A percentile compares a stretch with the other conserved stretches of the same genome.
Evolutionary conservation across 108 stramenopile species (phyloP).

Genomic region (Nannochloropsis salina): DNA sequence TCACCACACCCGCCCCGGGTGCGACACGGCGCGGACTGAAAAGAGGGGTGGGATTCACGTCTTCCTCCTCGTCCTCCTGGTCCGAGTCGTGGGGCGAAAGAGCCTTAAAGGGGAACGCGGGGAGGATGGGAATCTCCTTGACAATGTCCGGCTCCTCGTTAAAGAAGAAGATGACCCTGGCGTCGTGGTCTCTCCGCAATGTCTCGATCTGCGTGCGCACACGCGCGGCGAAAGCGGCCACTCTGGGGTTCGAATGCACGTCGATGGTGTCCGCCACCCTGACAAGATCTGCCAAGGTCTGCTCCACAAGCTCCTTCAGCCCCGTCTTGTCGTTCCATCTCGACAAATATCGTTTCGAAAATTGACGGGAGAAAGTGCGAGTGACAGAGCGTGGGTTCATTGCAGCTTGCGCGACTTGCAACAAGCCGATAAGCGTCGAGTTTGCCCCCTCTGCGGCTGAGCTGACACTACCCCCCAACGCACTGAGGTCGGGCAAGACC

Average conservation of each 20-base stretch:
- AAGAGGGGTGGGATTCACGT: neutral
- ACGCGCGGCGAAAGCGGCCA: neutral
- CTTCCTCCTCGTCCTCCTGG: neutral
- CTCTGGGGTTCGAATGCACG: conserved; percentile 10
- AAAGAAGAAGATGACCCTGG: neutral
- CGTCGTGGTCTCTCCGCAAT: conserved; percentile 14
- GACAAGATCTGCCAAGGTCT: neutral
- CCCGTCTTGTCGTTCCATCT: conserved; percentile 20
- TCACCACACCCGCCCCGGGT: neutral
- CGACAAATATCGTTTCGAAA: neutral
- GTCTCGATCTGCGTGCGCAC: conserved; percentile 8
- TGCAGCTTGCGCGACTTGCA: neutral
- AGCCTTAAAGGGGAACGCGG: neutral
- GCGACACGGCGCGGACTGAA: neutral
- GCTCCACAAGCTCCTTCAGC: neutral
- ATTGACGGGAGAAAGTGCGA: neutral
- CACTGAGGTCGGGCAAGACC: neutral
- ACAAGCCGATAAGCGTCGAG: conserved; percentile 6
- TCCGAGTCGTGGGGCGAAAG: neutral
- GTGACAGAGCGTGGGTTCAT: conserved; percentile 8
- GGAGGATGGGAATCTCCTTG: neutral
- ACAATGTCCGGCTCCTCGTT: neutral
- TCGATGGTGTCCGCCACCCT: neutral
- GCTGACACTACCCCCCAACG: neutral
- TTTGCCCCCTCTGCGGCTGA: neutral